phyloP scores from a whole-genome alignment of 345 rosid species.

The Hibiscus mutabilis region DNA sequence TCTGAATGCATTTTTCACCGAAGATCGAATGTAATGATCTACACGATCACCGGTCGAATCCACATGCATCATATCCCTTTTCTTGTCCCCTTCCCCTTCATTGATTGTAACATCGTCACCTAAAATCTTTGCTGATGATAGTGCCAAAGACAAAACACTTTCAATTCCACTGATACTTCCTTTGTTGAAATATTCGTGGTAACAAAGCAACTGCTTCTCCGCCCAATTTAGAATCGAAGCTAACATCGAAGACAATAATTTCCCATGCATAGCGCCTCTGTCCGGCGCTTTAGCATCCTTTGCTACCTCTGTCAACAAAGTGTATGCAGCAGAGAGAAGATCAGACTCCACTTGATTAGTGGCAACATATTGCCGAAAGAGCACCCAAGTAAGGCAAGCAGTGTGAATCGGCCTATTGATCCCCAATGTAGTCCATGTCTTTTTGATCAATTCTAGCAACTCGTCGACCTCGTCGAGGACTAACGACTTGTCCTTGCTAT shows the following conservation, averaged over 20 bases:
- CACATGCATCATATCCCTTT: slow-evolving; percentile 33
- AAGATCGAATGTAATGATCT: slow-evolving; percentile 65
- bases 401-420: slow-evolving; percentile 68
- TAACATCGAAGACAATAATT: slow-evolving; percentile 50
- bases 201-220: slow-evolving; percentile 61
- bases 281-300: slow-evolving; percentile 66
- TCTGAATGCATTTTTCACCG: slow-evolving; percentile 59
- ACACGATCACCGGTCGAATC: slow-evolving; percentile 57
- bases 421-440: slow-evolving; percentile 87
- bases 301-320: slow-evolving; percentile 72
- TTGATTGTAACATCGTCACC: background rate
- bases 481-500: slow-evolving; percentile 59
- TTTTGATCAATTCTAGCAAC: slow-evolving; percentile 79
- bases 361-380: slow-evolving; percentile 67
- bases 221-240: slow-evolving; percentile 79
- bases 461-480: slow-evolving; percentile 94
- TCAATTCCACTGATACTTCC: background rate
- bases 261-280: slow-evolving; percentile 51
- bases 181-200: slow-evolving; percentile 41
- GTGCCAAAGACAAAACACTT: background rate
- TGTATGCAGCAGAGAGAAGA: slow-evolving; percentile 64
- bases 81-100: slow-evolving; percentile 23
- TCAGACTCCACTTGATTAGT: slow-evolving; percentile 69
- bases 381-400: slow-evolving; percentile 78
- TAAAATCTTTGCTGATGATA: background rate